A percentile compares a stretch with the other conserved stretches of the same genome.
Evolutionary conservation across 1,284 basidiomycete genomes (phyloP).

Genomic region (Dichomitus squalens): DNA sequence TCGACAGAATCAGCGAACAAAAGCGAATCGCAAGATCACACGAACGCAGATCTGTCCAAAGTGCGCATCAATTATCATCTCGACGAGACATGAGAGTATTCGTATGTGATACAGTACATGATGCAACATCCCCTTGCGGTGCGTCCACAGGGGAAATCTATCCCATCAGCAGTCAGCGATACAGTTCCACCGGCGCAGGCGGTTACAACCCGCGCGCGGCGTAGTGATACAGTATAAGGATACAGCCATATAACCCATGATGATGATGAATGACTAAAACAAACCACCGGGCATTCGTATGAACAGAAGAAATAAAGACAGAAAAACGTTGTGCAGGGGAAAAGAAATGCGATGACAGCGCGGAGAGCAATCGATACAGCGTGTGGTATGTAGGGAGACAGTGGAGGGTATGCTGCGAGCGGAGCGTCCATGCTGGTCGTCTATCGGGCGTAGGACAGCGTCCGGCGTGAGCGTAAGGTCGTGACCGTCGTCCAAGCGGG

Average conservation of each 20-base stretch:
- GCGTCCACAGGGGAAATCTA: background rate
- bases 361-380: constrained; percentile 16
- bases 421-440: constrained; percentile 18
- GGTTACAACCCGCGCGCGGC: background rate
- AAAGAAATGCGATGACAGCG: constrained; percentile 3
- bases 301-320: constrained; percentile 11
- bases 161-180: background rate
- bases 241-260: background rate
- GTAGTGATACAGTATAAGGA: background rate
- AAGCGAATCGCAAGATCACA: background rate
- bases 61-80: background rate
- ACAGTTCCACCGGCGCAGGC: background rate
- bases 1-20: constrained; percentile 4
- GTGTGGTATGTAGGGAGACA: constrained; percentile 19
- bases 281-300: constrained; percentile 12
- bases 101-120: background rate
- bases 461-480: background rate
- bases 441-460: constrained; percentile 15
- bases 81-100: background rate
- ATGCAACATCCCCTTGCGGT: background rate
- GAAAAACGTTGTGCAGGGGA: background rate
- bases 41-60: background rate
- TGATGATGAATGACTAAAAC: background rate
- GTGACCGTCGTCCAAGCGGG: constrained; percentile 1
- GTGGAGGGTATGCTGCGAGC: constrained; percentile 11